Percentiles rank a stretch among this genome's conserved stretches.
Evolutionary conservation across 345 rosid species (phyloP).

Genomic region (Murraya paniculata): DNA sequence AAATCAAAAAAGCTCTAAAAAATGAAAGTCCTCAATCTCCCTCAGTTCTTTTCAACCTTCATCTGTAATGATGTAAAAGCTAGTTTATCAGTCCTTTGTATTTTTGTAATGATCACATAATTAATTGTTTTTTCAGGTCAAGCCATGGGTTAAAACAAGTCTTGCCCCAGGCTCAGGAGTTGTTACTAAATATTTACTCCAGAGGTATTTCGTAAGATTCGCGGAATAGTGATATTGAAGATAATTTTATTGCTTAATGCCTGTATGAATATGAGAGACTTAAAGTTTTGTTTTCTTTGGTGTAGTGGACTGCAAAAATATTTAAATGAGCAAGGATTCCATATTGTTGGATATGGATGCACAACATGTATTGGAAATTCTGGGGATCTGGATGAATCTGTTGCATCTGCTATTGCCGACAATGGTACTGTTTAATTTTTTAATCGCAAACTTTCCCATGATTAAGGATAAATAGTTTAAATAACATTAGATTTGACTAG

Average conservation of each 20-base stretch:
- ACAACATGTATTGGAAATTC: constrained; percentile 99
- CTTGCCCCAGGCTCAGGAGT: constrained; percentile 99
- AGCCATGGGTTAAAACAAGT: constrained; percentile 98
- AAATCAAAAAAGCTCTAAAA: neutral
- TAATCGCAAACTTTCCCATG: neutral
- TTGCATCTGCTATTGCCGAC: constrained; percentile 89
- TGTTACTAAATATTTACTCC: constrained; percentile 80
- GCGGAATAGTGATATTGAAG: neutral
- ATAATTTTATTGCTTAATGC: neutral
- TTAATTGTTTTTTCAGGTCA: constrained; percentile 54
- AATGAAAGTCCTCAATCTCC: neutral
- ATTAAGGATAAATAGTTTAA: neutral
- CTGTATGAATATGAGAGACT: neutral
- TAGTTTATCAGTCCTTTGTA: neutral
- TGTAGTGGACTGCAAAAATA: constrained; percentile 91
- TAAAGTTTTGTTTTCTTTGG: constrained; percentile 11
- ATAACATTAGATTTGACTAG: neutral
- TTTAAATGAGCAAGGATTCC: constrained; percentile 85
- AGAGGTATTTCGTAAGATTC: constrained; percentile 48
- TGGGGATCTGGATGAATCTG: constrained; percentile 90
- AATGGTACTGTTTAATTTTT: constrained; percentile 54
- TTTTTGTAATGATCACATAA: constrained; percentile 11
- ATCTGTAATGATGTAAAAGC: neutral
- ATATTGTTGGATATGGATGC: constrained; percentile 97
- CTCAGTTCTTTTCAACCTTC: neutral